These are phyloP conservation scores for Russula emetica DNA, from an alignment of 768 basidiomycete genomes.

Conservation along the genomic window DNA sequence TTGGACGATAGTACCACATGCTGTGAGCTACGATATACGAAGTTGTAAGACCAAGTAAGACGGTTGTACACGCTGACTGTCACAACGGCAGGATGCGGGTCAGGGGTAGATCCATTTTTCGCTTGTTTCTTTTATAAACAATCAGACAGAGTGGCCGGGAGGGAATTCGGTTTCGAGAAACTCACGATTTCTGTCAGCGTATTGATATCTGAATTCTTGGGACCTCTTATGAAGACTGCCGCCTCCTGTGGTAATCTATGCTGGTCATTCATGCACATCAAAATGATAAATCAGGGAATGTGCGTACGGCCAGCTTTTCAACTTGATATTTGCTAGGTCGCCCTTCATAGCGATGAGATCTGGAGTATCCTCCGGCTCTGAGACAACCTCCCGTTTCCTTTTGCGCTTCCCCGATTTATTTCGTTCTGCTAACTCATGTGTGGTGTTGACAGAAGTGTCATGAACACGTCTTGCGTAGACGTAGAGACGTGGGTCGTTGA, in stretches of 20 bases:
- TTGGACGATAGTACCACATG: slow-evolving; percentile 69
- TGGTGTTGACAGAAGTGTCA: slow-evolving; percentile 41
- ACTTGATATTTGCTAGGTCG: slow-evolving; percentile 46
- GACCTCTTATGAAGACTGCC: slow-evolving; percentile 56
- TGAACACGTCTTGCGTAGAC: slow-evolving; percentile 54
- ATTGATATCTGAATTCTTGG: slow-evolving; percentile 66
- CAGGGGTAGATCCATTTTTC: slow-evolving; percentile 22
- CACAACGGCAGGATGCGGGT: slow-evolving; percentile 44
- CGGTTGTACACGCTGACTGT: slow-evolving; percentile 58
- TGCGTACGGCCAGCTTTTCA: slow-evolving; percentile 62
- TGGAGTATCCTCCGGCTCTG: slow-evolving; percentile 39
- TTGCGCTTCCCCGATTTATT: slow-evolving; percentile 36
- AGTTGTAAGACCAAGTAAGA: slow-evolving; percentile 56
- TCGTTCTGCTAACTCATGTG: slow-evolving; percentile 37
- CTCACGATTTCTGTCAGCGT: slow-evolving; percentile 44
- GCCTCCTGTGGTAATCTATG: slow-evolving; percentile 50
- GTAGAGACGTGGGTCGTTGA: slow-evolving; percentile 54
- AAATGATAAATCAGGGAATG: slow-evolving; percentile 3
- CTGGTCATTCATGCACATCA: slow-evolving; percentile 4
- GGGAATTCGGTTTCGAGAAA: neutral
- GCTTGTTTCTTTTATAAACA: slow-evolving; percentile 10
- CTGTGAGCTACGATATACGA: slow-evolving; percentile 59
- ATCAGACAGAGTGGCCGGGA: slow-evolving; percentile 17
- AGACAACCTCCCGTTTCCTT: slow-evolving; percentile 35
- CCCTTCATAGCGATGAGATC: slow-evolving; percentile 49